Conservation (phyloP, 2,329 filamentous ascomycete species). For the Meredithiella fracta region DNA sequence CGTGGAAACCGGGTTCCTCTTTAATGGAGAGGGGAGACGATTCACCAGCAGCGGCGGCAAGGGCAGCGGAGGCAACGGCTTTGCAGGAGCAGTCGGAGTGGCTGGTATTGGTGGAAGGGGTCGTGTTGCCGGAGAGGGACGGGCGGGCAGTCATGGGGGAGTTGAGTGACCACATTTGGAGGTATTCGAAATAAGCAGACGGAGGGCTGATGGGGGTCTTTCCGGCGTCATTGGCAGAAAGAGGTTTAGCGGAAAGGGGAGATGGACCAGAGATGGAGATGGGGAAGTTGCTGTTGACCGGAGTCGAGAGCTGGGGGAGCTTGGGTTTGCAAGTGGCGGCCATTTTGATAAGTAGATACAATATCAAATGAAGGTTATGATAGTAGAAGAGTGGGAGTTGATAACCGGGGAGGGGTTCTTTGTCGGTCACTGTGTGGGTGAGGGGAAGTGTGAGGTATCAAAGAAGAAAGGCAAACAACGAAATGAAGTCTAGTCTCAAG, state of each 20-base stretch:
- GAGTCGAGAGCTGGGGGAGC: conserved; percentile 45
- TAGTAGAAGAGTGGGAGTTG: neutral
- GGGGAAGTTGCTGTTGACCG: conserved; percentile 45
- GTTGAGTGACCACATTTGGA: conserved; percentile 64
- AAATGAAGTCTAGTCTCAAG: conserved; percentile 1
- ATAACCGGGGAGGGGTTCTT: neutral
- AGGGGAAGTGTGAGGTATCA: neutral
- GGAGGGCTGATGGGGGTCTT: conserved; percentile 90
- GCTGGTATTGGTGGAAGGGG: conserved; percentile 30
- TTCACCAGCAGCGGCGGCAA: conserved; percentile 13
- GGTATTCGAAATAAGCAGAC: conserved; percentile 78
- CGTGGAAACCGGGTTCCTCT: conserved; percentile 19
- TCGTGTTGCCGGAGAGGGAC: conserved; percentile 31
- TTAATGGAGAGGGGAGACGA: conserved; percentile 17
- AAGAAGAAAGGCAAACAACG: neutral
- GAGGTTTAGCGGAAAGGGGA: conserved; percentile 39
- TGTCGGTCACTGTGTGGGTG: neutral
- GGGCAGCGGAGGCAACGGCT: conserved; percentile 24
- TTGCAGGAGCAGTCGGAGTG: conserved; percentile 43
- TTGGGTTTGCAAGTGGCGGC: conserved; percentile 33
- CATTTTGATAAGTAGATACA: conserved; percentile 13
- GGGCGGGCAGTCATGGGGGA: conserved; percentile 45
- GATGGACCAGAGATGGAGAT: conserved; percentile 49
- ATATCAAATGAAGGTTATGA: neutral
- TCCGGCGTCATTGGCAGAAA: conserved; percentile 36